Conservation (phyloP, 2,329 filamentous ascomycete species). For the Apiospora koreana region DNA sequence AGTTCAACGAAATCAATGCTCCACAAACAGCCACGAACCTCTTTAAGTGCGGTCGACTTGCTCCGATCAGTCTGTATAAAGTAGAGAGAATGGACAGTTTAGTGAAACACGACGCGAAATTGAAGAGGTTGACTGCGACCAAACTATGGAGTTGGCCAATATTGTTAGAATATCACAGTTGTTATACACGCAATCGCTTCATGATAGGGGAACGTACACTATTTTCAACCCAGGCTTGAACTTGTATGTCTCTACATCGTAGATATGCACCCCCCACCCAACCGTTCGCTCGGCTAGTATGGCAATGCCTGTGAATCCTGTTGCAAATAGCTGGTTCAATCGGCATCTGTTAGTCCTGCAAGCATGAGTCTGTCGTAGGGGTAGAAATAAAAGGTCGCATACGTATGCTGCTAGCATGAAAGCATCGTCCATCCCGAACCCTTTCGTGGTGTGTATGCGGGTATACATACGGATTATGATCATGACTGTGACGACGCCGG, state of each 20-base stretch:
- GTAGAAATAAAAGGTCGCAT: neutral
- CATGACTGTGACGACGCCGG: conserved; percentile 30
- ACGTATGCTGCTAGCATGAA: conserved; percentile 14
- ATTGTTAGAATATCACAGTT: neutral
- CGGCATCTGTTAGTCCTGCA: neutral
- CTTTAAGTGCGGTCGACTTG: conserved; percentile 26
- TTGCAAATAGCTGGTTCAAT: conserved; percentile 21
- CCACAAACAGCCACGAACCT: conserved; percentile 26
- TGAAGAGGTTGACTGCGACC: conserved; percentile 33
- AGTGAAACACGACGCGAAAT: conserved; percentile 33
- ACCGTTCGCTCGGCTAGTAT: conserved; percentile 24
- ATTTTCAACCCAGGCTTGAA: conserved; percentile 23
- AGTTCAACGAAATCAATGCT: conserved; percentile 26
- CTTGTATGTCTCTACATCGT: conserved; percentile 23
- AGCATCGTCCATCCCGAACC: conserved; percentile 31
- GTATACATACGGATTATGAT: conserved; percentile 38
- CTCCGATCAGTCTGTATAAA: conserved; percentile 32
- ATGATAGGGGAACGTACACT: conserved; percentile 16
- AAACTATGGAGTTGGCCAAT: conserved; percentile 17
- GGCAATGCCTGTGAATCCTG: conserved; percentile 26
- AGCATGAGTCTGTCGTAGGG: neutral
- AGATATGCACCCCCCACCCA: conserved; percentile 31
- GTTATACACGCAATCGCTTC: neutral
- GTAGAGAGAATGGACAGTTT: conserved; percentile 39
- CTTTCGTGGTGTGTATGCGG: conserved; percentile 34